phyloP scores from a whole-genome alignment of 768 basidiomycete genomes.

The Epithele typhae region DNA sequence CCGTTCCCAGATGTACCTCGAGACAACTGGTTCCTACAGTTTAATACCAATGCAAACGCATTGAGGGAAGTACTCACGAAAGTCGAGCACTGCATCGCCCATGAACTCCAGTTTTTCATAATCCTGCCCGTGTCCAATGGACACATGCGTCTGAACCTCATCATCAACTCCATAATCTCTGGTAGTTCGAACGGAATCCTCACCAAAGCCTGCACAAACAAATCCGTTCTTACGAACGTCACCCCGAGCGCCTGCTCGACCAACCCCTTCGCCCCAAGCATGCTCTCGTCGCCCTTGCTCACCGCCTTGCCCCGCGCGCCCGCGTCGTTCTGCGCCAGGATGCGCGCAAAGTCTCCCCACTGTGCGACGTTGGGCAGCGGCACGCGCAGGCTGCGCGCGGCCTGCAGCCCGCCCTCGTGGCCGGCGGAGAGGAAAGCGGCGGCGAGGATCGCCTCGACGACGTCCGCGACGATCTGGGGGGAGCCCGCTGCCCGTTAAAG shows the following conservation, averaged over 20 bases:
- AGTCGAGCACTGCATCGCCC: conserved; percentile 84
- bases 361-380: conserved; percentile 57
- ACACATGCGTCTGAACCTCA: conserved; percentile 66
- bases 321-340: conserved; percentile 22
- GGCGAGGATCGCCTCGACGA: conserved; percentile 80
- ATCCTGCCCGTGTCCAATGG: conserved; percentile 37
- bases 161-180: too few relatives aligned
- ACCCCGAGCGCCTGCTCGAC: conserved; percentile 60
- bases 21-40: conserved; percentile 53
- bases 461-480: conserved; percentile 72
- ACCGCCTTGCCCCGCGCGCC: not conserved
- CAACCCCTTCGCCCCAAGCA: conserved; percentile 15
- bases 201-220: conserved; percentile 74
- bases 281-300: not conserved
- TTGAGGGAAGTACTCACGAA: conserved; percentile 60
- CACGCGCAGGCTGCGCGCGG: conserved; percentile 59
- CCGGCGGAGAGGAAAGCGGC: conserved; percentile 78
- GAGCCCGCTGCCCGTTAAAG: too few relatives aligned
- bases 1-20: conserved; percentile 63
- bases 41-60: too few relatives aligned
- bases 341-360: conserved; percentile 70
- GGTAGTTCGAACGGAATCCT: conserved; percentile 13
- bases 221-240: conserved; percentile 54
- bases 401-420: conserved; percentile 57
- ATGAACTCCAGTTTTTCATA: conserved; percentile 82